A percentile compares a stretch with the other conserved stretches of the same genome.
Conservation (phyloP, 1,139 yeast species). For the Scheffersomyces illinoinensis region DNA sequence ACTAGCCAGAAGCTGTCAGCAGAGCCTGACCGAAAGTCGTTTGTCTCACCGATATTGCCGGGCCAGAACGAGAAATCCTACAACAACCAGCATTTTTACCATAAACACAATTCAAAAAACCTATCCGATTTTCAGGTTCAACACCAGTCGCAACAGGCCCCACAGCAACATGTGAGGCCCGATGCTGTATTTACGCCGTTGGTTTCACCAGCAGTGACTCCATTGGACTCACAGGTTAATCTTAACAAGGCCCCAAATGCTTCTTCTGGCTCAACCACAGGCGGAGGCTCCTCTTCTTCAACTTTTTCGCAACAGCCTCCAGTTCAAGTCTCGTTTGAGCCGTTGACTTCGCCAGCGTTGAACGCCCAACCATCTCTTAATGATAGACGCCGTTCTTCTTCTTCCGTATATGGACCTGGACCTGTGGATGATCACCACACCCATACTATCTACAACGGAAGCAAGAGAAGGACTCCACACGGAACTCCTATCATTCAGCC, state of each 20-base stretch:
- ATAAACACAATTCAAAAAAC: constrained; percentile 24
- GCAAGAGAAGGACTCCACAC: constrained; percentile 48
- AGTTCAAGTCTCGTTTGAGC: constrained; percentile 39
- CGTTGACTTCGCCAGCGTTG: constrained; percentile 68
- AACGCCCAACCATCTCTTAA: constrained; percentile 38
- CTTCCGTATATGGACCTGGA: constrained; percentile 32
- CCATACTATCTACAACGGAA: constrained; percentile 1
- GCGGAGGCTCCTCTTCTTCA: neutral
- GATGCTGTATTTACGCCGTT: constrained; percentile 69
- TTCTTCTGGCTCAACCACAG: neutral
- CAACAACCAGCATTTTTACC: constrained; percentile 46
- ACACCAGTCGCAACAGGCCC: constrained; percentile 3
- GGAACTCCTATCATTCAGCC: constrained; percentile 47
- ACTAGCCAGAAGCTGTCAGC: constrained; percentile 4
- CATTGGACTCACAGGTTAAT: constrained; percentile 46
- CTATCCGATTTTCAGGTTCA: constrained; percentile 1
- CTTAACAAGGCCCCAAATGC: constrained; percentile 13
- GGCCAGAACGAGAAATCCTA: constrained; percentile 46
- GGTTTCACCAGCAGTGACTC: constrained; percentile 74
- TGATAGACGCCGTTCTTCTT: constrained; percentile 37
- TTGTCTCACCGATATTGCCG: constrained; percentile 44
- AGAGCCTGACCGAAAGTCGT: constrained; percentile 12
- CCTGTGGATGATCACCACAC: constrained; percentile 21
- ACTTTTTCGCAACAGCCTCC: constrained; percentile 27
- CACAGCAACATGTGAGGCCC: constrained; percentile 38